Base-by-base conservation (phyloP, 1,139 yeast species). In the Candida freyschussii region DNA sequence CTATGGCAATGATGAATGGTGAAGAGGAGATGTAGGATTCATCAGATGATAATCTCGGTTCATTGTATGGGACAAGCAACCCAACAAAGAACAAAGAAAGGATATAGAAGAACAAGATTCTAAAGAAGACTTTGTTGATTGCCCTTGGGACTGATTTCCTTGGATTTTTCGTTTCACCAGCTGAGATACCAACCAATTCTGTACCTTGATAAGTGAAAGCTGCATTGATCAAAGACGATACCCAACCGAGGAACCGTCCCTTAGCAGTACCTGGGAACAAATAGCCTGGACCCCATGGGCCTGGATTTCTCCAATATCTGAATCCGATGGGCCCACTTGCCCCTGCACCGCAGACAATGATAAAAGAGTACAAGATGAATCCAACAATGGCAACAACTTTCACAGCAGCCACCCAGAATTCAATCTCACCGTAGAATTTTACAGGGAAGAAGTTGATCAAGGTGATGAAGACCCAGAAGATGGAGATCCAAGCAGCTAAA, bases 281-380 rank as follows among this genome's bases (percentile, higher is more conserved):
- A 63, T 44, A 56, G 65, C 71, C 82, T 30, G 63, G 63, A 43
- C 85, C 87, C 78, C 72, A 85, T 2, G 96, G 79, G 33, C 96
- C 96, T 4, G 96, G 96, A 53, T 87, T 64, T 59, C 89, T 76
- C 96, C 96, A 89, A 63, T 87, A 86, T 56, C 87, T 69, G 67
- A 81, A 82, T 7, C 91, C 94, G 29, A 83, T 72, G 11, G 89
- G 82, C 14, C 91, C 89, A 7, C 74, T 65, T 29, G 61, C 52
- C 35, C 83, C 81, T 9, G 82, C 87, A 47, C 94, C 94, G 55
- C 86, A 78, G 15, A 79, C 85, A 67, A 78, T 77, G 56, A 78
- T 67, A 34, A 83, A 63, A 32, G 85, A 79, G 50, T 79, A 80
- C 27, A 82, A 56, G 42, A 82, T 61, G 71, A 82, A 80, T 7